Evolutionary conservation across 345 rosid species (phyloP).

Genomic region (Citrus unshiu): DNA sequence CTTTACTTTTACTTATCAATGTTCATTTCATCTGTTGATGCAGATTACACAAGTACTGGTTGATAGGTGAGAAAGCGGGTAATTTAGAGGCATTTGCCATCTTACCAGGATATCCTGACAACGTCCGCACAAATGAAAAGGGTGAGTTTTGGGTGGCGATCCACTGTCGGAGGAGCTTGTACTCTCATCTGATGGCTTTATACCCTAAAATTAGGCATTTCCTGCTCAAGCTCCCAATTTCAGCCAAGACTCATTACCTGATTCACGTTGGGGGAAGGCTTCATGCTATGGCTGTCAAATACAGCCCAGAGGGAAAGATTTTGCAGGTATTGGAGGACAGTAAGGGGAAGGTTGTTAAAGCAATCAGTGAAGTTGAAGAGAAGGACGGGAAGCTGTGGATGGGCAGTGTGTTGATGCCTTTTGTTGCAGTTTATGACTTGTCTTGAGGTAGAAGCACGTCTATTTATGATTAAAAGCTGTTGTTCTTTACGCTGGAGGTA

Average conservation of each 20-base stretch:
- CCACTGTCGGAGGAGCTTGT: conserved; percentile 51
- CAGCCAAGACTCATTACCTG: conserved; percentile 47
- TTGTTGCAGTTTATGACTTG: conserved; percentile 64
- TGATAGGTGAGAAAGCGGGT: conserved; percentile 86
- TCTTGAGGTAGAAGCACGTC: background rate
- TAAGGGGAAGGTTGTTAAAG: conserved; percentile 70
- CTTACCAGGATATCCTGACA: conserved; percentile 81
- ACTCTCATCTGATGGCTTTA: conserved; percentile 30
- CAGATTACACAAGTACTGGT: conserved; percentile 77
- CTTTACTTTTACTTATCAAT: background rate
- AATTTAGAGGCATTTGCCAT: conserved; percentile 66
- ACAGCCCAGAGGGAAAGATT: conserved; percentile 73
- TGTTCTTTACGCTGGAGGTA: background rate
- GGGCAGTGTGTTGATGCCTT: conserved; percentile 92
- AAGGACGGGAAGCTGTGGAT: conserved; percentile 90
- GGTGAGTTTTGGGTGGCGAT: conserved; percentile 95
- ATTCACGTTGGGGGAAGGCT: conserved; percentile 50
- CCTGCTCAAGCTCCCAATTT: conserved; percentile 64
- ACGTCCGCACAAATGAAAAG: conserved; percentile 62
- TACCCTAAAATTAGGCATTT: conserved; percentile 54
- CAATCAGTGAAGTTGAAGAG: conserved; percentile 88
- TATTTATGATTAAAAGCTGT: background rate
- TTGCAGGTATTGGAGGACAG: conserved; percentile 72
- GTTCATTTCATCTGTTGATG: conserved; percentile 16
- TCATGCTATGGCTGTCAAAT: conserved; percentile 50